Conservation (phyloP, 768 basidiomycete genomes). For the Mycena haematopus region DNA sequence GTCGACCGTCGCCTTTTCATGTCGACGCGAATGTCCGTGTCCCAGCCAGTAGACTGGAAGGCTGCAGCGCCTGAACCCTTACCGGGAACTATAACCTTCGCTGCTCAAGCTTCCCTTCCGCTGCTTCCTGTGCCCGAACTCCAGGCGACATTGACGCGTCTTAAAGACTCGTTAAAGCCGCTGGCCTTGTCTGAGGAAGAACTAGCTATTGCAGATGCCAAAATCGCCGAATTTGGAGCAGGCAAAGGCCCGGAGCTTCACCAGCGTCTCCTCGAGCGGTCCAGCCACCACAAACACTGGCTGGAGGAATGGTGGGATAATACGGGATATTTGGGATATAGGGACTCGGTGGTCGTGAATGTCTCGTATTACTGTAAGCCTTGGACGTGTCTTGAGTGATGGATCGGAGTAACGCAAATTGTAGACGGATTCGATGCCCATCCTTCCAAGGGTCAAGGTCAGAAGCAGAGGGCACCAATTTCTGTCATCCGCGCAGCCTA, state of each 20-base stretch:
- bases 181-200: conserved; percentile 72
- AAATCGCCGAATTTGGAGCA: conserved; percentile 71
- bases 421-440: conserved; percentile 80
- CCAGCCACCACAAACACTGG: conserved; percentile 74
- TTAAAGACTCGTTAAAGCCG: conserved; percentile 45
- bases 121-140: conserved; percentile 80
- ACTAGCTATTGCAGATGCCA: conserved; percentile 56
- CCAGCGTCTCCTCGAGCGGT: conserved; percentile 60
- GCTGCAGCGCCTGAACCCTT: conserved; percentile 64
- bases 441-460: conserved; percentile 57
- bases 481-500: conserved; percentile 68
- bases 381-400: not conserved
- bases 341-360: conserved; percentile 89
- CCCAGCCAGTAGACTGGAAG: conserved; percentile 73
- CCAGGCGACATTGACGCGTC: conserved; percentile 61
- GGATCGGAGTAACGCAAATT: not conserved
- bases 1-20: conserved; percentile 17
- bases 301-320: conserved; percentile 97
- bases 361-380: conserved; percentile 91
- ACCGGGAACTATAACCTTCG: conserved; percentile 64
- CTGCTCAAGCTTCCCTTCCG: conserved; percentile 66
- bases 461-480: conserved; percentile 47
- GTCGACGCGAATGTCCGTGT: conserved; percentile 21
- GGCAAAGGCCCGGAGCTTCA: conserved; percentile 66
- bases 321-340: conserved; percentile 78